A percentile compares a stretch with the other conserved stretches of the same genome.
These are phyloP conservation scores for Rubroshorea leprosula DNA, from an alignment of 345 rosid species.

Conservation along the genomic window DNA sequence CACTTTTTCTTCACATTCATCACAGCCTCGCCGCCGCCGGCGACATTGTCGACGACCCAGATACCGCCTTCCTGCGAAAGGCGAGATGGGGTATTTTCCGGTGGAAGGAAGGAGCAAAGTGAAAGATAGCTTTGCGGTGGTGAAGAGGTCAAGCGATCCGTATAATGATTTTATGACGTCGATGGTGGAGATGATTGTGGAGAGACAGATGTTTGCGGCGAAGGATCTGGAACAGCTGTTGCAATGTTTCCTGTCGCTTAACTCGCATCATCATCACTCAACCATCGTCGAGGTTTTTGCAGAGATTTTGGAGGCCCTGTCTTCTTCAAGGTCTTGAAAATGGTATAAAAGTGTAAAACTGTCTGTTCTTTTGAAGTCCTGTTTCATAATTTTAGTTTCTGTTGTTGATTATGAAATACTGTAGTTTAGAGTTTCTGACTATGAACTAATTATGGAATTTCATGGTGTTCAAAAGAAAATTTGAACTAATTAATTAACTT, in stretches of 20 bases:
- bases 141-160: constrained; percentile 33
- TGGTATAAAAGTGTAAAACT: too few species aligned
- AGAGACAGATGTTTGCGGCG: constrained; percentile 56
- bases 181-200: constrained; percentile 88
- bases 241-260: constrained; percentile 65
- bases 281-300: constrained; percentile 59
- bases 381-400: too few species aligned
- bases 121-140: constrained; percentile 1
- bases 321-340: constrained; percentile 36
- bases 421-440: constrained; percentile 4
- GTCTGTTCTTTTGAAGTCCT: background rate
- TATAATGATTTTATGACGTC: constrained; percentile 63
- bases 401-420: constrained; percentile 1
- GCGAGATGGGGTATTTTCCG: background rate
- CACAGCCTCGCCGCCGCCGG: background rate
- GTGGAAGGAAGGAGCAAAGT: background rate
- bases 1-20: background rate
- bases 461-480: too few species aligned
- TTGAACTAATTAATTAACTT: too few species aligned
- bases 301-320: constrained; percentile 61
- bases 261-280: constrained; percentile 58
- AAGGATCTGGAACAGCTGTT: constrained; percentile 58
- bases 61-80: background rate
- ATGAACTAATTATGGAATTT: constrained; percentile 4
- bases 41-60: background rate